phyloP scores from a whole-genome alignment of 352 stramenopile species.

The Phytophthora tubulina region DNA sequence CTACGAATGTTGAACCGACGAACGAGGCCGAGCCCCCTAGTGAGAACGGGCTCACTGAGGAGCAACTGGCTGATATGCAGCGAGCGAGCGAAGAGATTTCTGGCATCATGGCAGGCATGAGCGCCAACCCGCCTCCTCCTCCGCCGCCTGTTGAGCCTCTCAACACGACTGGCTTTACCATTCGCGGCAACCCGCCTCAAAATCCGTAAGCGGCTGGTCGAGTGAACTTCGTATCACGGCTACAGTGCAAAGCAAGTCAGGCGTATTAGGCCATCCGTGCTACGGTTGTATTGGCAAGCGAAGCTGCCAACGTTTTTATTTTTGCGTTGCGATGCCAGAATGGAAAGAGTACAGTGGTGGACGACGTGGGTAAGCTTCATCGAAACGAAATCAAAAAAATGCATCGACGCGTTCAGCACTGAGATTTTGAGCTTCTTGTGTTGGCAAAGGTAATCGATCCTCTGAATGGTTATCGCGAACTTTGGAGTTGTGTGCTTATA shows the following conservation, averaged over 20 bases:
- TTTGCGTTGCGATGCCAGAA: constrained; percentile 20
- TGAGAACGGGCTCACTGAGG: constrained; percentile 9
- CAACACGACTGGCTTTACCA: constrained; percentile 37
- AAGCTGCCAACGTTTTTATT: constrained; percentile 18
- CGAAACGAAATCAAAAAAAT: constrained; percentile 20
- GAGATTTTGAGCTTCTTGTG: background rate
- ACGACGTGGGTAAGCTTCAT: constrained; percentile 14
- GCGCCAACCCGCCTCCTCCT: constrained; percentile 8
- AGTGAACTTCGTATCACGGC: background rate
- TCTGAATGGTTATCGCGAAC: constrained; percentile 16
- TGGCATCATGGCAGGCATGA: constrained; percentile 39
- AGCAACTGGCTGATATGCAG: constrained; percentile 32
- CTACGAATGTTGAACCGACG: constrained; percentile 25
- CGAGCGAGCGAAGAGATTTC: constrained; percentile 38
- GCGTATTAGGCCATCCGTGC: background rate
- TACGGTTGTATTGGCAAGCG: background rate
- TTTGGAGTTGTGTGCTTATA: constrained; percentile 22
- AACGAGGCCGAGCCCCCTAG: constrained; percentile 14
- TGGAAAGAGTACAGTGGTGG: background rate
- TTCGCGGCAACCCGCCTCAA: constrained; percentile 35
- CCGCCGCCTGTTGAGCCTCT: constrained; percentile 5
- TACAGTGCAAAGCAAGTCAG: constrained; percentile 7
- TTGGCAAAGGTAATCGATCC: background rate
- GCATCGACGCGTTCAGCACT: background rate
- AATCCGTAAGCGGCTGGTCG: constrained; percentile 24